Percentiles rank a stretch among this genome's conserved stretches.
phyloP scores from a whole-genome alignment of 768 basidiomycete species.

The Pulveroboletus sp. region DNA sequence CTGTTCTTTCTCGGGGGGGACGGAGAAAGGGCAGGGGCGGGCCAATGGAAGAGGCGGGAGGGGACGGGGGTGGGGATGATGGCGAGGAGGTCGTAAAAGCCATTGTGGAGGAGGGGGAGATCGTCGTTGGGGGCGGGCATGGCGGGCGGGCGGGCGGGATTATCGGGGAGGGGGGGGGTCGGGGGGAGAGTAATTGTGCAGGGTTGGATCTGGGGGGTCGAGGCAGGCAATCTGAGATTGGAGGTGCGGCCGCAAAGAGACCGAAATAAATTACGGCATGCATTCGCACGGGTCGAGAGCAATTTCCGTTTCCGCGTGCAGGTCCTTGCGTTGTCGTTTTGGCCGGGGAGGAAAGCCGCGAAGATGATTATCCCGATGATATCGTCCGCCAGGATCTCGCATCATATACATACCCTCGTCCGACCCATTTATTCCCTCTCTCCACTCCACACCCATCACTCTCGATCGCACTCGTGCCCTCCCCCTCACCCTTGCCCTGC shows the following conservation, averaged over 20 bases:
- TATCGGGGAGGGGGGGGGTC: too few species aligned
- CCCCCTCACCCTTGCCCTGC: slow-evolving; percentile 35
- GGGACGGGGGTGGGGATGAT: slow-evolving; percentile 70
- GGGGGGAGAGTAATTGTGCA: too few species aligned
- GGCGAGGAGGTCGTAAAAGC: slow-evolving; percentile 83
- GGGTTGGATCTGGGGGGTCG: neutral
- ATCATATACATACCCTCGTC: slow-evolving; percentile 13
- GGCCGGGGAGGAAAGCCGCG: slow-evolving; percentile 16
- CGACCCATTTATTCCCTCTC: slow-evolving; percentile 26
- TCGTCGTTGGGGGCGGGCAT: neutral
- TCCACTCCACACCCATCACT: slow-evolving; percentile 10
- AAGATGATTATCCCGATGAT: slow-evolving; percentile 13
- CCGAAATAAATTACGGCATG: neutral
- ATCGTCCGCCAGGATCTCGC: slow-evolving; percentile 17
- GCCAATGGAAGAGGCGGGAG: slow-evolving; percentile 56
- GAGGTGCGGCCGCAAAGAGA: neutral
- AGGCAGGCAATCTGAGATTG: neutral
- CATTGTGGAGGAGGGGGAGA: slow-evolving; percentile 69
- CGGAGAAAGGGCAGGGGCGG: slow-evolving; percentile 24
- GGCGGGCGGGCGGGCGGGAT: neutral
- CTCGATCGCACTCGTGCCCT: slow-evolving; percentile 30
- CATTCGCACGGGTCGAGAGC: neutral
- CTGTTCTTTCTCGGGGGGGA: slow-evolving; percentile 48
- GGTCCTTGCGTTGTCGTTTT: too few species aligned
- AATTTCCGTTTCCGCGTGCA: slow-evolving; percentile 32